phyloP scores from a whole-genome alignment of 441 rosid species.

The Corymbia calophylla region DNA sequence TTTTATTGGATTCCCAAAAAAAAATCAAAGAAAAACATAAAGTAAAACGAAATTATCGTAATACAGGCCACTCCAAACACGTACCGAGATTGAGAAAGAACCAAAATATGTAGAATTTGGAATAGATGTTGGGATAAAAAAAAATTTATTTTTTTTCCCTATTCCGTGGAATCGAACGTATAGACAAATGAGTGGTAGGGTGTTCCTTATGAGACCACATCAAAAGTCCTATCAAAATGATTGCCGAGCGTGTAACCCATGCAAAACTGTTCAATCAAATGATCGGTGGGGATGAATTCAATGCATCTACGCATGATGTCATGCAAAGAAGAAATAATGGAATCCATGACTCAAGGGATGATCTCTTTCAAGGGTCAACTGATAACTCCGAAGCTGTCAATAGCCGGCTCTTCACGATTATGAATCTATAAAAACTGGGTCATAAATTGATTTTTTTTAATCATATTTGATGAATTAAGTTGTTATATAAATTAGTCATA shows the following conservation, averaged over 20 bases:
- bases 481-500: too few species aligned
- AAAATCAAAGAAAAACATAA: not conserved
- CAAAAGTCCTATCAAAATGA: not conserved
- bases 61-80: not conserved
- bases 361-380: not conserved
- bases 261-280: not conserved
- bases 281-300: not conserved
- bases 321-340: not conserved
- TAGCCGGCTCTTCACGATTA: not conserved
- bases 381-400: not conserved
- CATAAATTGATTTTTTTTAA: too few species aligned
- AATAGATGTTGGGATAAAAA: too few species aligned
- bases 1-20: not conserved
- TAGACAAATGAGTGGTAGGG: not conserved
- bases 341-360: not conserved
- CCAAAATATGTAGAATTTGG: not conserved
- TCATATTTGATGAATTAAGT: too few species aligned
- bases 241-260: not conserved
- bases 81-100: not conserved
- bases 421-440: too few species aligned
- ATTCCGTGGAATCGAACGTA: not conserved
- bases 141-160: too few species aligned
- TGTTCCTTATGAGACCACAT: not conserved
- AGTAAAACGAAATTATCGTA: not conserved
- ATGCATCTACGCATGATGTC: accelerated